Evolutionary conservation across 2,329 filamentous ascomycete genomes (phyloP).

Genomic region (Alternaria burnsii): DNA sequence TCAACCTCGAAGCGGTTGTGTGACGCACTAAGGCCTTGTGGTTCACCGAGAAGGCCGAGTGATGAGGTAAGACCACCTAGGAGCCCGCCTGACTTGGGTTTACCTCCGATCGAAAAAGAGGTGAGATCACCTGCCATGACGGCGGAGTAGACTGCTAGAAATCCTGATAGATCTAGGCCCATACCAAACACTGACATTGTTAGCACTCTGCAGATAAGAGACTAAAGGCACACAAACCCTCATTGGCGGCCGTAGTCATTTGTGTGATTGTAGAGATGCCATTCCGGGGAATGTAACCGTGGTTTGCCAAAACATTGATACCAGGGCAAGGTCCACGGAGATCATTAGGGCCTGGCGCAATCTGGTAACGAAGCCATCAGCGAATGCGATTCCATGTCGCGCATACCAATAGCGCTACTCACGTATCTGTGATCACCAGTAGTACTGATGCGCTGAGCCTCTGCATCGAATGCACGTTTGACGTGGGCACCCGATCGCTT

Average conservation of each 20-base stretch:
- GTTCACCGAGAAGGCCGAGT: conserved; percentile 23
- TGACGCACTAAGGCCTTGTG: conserved; percentile 26
- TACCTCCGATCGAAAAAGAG: conserved; percentile 23
- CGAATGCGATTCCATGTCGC: background rate
- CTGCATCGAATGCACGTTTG: conserved; percentile 22
- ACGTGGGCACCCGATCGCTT: conserved; percentile 13
- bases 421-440: conserved; percentile 24
- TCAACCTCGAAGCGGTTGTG: conserved; percentile 32
- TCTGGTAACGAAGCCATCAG: conserved; percentile 8
- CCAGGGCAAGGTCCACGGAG: conserved; percentile 15
- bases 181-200: conserved; percentile 14
- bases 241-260: conserved; percentile 15
- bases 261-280: conserved; percentile 12
- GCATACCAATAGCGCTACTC: background rate
- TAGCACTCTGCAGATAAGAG: conserved; percentile 1
- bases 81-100: conserved; percentile 25
- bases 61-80: conserved; percentile 26
- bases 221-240: conserved; percentile 4
- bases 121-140: conserved; percentile 23
- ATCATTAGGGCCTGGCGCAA: conserved; percentile 15
- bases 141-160: conserved; percentile 27
- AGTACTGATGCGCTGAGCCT: conserved; percentile 23
- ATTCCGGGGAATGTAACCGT: conserved; percentile 12
- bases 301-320: conserved; percentile 15
- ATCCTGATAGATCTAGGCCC: conserved; percentile 26